Evolutionary conservation across 2,329 filamentous ascomycete genomes (phyloP).

Genomic region (Diaporthe australafricana): DNA sequence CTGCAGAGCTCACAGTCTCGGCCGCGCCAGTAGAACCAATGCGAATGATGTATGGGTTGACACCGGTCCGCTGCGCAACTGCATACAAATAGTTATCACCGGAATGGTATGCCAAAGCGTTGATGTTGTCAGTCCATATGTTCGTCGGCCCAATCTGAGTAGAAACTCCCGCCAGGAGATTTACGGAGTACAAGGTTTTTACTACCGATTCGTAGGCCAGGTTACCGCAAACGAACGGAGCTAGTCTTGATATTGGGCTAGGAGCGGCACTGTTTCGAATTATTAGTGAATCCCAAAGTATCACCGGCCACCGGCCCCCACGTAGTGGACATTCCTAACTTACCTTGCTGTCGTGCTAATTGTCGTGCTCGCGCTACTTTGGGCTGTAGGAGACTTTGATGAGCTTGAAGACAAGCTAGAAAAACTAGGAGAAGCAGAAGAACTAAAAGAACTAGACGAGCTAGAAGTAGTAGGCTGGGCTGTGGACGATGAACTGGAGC

Average conservation of each 20-base stretch:
- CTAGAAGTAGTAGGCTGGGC: background rate
- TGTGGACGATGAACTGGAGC: no score
- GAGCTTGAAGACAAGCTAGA: background rate
- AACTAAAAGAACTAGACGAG: background rate
- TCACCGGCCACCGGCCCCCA: background rate
- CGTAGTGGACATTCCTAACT: background rate
- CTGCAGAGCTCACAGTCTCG: no score
- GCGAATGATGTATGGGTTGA: background rate
- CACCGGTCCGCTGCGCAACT: background rate
- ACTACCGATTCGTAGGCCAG: background rate
- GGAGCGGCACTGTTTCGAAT: background rate
- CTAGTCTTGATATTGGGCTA: background rate
- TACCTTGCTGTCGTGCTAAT: background rate
- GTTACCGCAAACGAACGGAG: background rate
- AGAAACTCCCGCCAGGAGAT: background rate
- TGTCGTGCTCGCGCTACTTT: background rate
- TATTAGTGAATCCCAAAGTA: background rate
- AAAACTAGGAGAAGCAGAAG: background rate
- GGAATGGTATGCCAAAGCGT: slow-evolving; percentile 1
- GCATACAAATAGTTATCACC: background rate
- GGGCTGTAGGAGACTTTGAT: background rate
- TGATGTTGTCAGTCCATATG: background rate
- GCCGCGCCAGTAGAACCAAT: background rate
- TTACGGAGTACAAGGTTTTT: background rate
- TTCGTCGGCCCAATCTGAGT: background rate